phyloP scores from a whole-genome alignment of 805 yeast genomes.

The Suhomyces kilbournensis region DNA sequence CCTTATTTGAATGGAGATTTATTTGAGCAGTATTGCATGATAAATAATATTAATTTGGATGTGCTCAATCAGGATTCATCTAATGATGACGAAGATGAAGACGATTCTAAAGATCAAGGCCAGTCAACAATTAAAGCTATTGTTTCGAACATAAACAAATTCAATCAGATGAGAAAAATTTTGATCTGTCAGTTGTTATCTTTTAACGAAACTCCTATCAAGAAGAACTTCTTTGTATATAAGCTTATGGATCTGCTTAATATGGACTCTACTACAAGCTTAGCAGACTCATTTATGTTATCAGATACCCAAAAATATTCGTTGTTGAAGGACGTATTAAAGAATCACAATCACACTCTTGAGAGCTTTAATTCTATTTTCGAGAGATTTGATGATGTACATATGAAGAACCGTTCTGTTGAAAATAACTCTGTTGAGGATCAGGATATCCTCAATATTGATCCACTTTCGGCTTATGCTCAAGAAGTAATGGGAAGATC shows the following conservation, averaged over 20 bases:
- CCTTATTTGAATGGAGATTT: constrained; percentile 36
- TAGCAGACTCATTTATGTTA: background rate
- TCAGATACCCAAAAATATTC: constrained; percentile 15
- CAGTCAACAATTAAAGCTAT: constrained; percentile 3
- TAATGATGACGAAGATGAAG: constrained; percentile 7
- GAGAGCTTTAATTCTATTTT: constrained; percentile 21
- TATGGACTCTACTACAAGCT: constrained; percentile 1
- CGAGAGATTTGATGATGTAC: constrained; percentile 23
- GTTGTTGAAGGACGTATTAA: constrained; percentile 18
- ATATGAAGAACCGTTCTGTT: background rate
- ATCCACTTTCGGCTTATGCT: background rate
- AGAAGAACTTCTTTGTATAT: constrained; percentile 28
- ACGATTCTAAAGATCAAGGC: background rate
- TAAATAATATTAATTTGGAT: constrained; percentile 33
- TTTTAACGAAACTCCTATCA: constrained; percentile 25
- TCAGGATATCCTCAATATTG: constrained; percentile 15
- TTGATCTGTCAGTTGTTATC: constrained; percentile 39
- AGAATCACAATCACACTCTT: constrained; percentile 21
- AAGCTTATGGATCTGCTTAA: constrained; percentile 23
- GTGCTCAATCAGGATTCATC: constrained; percentile 9
- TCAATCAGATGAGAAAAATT: constrained; percentile 37
- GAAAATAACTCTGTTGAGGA: constrained; percentile 7
- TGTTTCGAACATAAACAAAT: constrained; percentile 18
- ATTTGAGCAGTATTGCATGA: constrained; percentile 37
- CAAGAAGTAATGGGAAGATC: background rate